Percentiles rank a stretch among this genome's conserved stretches.
These are phyloP conservation scores for Lipomyces anomalus DNA, from an alignment of 805 yeast genomes.

Conservation along the genomic window DNA sequence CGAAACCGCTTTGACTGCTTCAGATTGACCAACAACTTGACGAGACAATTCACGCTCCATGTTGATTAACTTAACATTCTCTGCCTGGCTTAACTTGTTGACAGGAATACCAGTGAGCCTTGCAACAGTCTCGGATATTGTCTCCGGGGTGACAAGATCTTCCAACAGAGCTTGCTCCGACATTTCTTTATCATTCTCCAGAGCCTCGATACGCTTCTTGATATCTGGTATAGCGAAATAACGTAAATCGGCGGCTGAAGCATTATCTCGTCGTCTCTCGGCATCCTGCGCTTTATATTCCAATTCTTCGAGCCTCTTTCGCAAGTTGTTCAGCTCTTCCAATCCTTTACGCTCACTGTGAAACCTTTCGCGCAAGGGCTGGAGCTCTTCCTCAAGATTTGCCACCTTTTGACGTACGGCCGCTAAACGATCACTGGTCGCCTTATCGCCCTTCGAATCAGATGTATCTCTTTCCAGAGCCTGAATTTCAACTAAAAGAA, in stretches of 20 bases:
- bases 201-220: constrained; percentile 61
- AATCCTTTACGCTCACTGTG: constrained; percentile 84
- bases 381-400: constrained; percentile 74
- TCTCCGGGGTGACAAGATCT: constrained; percentile 87
- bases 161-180: constrained; percentile 63
- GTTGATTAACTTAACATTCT: constrained; percentile 83
- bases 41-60: constrained; percentile 84
- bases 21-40: constrained; percentile 90
- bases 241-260: constrained; percentile 89
- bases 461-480: constrained; percentile 88
- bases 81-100: constrained; percentile 88
- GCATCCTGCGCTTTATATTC: constrained; percentile 93
- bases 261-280: constrained; percentile 92
- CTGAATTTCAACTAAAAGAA: constrained; percentile 90
- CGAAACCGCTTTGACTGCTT: constrained; percentile 93
- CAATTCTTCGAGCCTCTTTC: constrained; percentile 85
- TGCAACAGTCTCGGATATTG: constrained; percentile 95
- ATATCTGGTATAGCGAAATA: constrained; percentile 97
- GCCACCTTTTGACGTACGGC: constrained; percentile 76
- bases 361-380: constrained; percentile 80
- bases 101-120: constrained; percentile 96
- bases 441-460: constrained; percentile 54
- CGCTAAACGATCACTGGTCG: constrained; percentile 79
- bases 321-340: constrained; percentile 80
- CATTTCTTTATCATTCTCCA: constrained; percentile 73